These are phyloP conservation scores for Kluyveromyces siamensis DNA, from an alignment of 805 yeast genomes.

Conservation along the genomic window DNA sequence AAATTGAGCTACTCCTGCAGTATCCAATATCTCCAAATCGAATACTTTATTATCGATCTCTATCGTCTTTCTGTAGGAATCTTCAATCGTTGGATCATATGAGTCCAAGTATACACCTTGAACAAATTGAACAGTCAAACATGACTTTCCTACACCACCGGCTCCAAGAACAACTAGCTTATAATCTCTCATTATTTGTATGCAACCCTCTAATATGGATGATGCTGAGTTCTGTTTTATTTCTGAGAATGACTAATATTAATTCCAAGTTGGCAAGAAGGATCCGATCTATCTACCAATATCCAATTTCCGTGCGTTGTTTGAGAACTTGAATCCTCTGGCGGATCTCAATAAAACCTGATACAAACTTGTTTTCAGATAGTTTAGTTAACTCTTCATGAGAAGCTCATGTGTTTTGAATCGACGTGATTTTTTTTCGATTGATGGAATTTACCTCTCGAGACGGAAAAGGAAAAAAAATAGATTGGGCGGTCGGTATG, in stretches of 20 bases:
- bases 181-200: constrained; percentile 49
- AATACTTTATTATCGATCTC: constrained; percentile 84
- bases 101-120: constrained; percentile 85
- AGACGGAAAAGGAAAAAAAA: neutral
- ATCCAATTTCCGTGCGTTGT: no score
- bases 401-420: no score
- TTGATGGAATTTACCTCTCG: neutral
- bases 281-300: no score
- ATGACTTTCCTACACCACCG: constrained; percentile 96
- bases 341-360: no score
- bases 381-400: no score
- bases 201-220: neutral
- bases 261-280: no score
- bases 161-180: constrained; percentile 90
- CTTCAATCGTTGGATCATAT: constrained; percentile 96
- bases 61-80: constrained; percentile 82
- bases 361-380: no score
- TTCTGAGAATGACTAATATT: neutral
- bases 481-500: neutral
- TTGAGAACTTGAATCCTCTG: no score
- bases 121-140: constrained; percentile 84
- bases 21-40: constrained; percentile 79
- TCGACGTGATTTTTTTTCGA: neutral
- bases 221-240: neutral
- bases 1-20: constrained; percentile 93